phyloP scores from a whole-genome alignment of 495 filamentous ascomycete species.

The Sordaria brevicollis region DNA sequence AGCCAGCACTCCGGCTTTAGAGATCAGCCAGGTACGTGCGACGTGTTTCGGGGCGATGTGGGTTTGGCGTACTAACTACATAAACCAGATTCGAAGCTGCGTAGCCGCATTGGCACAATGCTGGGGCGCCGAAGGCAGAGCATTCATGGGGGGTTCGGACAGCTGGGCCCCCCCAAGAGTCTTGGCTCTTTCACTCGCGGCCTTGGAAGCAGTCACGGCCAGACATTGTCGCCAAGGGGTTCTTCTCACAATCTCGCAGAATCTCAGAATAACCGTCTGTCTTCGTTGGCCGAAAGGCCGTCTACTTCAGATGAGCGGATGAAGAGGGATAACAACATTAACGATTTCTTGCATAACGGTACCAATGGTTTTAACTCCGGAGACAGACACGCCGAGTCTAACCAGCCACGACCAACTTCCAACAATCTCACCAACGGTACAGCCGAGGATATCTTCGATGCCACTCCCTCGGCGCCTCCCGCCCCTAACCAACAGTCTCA shows the following conservation, averaged over 20 bases:
- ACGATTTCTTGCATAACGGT: constrained; percentile 25
- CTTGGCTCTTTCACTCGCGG: constrained; percentile 43
- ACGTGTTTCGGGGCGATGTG: background rate
- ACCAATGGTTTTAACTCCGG: constrained; percentile 29
- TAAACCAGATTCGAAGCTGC: constrained; percentile 34
- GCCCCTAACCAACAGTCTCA: constrained; percentile 27
- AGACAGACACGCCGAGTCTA: constrained; percentile 17
- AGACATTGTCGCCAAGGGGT: constrained; percentile 37
- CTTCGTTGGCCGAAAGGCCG: constrained; percentile 40
- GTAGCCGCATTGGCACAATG: constrained; percentile 72
- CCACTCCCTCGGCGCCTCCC: constrained; percentile 36
- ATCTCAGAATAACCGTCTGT: constrained; percentile 35
- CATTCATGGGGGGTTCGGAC: constrained; percentile 41
- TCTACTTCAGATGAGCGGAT: constrained; percentile 18
- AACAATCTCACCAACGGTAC: constrained; percentile 27
- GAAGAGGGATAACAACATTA: background rate
- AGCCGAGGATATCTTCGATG: constrained; percentile 30
- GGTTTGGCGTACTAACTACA: background rate
- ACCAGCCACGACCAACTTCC: constrained; percentile 13
- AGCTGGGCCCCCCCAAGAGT: constrained; percentile 33
- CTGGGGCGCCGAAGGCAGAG: constrained; percentile 56
- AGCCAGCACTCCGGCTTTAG: constrained; percentile 51
- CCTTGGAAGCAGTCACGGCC: constrained; percentile 39
- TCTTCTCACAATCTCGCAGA: constrained; percentile 47
- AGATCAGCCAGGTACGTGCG: constrained; percentile 36